phyloP scores from a whole-genome alignment of 1,139 yeast species.

The Zygotorulaspora mrakii region DNA sequence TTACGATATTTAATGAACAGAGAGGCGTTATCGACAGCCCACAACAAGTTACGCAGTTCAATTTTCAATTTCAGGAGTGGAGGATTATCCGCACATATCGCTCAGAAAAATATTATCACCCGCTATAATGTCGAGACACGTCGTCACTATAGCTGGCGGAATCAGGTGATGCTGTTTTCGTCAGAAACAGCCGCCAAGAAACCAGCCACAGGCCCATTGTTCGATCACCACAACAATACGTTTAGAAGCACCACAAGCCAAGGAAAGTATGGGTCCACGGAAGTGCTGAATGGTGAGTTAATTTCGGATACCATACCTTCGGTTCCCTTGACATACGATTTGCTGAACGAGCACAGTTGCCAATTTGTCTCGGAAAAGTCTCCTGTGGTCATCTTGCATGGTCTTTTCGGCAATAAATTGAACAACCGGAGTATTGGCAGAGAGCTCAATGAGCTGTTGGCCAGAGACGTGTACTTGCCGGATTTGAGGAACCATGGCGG shows the following conservation, averaged over 20 bases:
- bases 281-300: slow-evolving; percentile 25
- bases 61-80: not conserved
- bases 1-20: slow-evolving; percentile 1
- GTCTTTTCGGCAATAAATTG: slow-evolving; percentile 77
- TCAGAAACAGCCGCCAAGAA: slow-evolving; percentile 9
- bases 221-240: slow-evolving; percentile 27
- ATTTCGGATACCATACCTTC: slow-evolving; percentile 38
- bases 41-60: slow-evolving; percentile 1
- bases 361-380: slow-evolving; percentile 21
- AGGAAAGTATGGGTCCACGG: slow-evolving; percentile 27
- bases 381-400: slow-evolving; percentile 80
- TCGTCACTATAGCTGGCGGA: slow-evolving; percentile 11
- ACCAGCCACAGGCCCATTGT: slow-evolving; percentile 22
- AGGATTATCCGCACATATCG: not conserved
- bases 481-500: slow-evolving; percentile 90
- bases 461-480: slow-evolving; percentile 58
- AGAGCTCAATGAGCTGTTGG: slow-evolving; percentile 37
- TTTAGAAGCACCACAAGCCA: slow-evolving; percentile 23
- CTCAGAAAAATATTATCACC: not conserved
- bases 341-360: slow-evolving; percentile 33
- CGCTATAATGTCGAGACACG: slow-evolving; percentile 1
- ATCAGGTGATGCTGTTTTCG: slow-evolving; percentile 13
- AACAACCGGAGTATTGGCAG: slow-evolving; percentile 77
- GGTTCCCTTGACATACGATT: slow-evolving; percentile 47
- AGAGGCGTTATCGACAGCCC: slow-evolving; percentile 1